Evolutionary conservation across 768 basidiomycete genomes (phyloP).

Genomic region (Agaricus sinodeliciosus): DNA sequence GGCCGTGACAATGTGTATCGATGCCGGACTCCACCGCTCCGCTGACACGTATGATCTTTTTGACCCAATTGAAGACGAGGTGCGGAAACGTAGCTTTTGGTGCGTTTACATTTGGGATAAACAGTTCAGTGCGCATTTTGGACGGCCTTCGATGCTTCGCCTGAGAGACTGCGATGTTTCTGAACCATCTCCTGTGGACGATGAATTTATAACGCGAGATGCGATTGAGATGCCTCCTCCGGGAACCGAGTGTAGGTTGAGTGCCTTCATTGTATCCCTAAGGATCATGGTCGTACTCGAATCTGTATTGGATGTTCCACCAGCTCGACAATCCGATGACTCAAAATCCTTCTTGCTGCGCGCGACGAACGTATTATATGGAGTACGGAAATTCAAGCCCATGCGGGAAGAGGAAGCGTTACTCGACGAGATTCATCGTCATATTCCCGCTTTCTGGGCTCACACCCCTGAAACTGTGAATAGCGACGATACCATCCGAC

Average conservation of each 20-base stretch:
- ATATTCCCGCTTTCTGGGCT: slow-evolving; percentile 71
- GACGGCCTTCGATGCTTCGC: slow-evolving; percentile 81
- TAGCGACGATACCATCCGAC: slow-evolving; percentile 79
- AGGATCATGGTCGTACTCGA: slow-evolving; percentile 86
- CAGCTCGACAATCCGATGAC: slow-evolving; percentile 54
- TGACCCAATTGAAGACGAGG: slow-evolving; percentile 84
- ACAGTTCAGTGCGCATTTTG: slow-evolving; percentile 84
- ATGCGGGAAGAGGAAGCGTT: slow-evolving; percentile 75
- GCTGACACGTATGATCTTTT: slow-evolving; percentile 84
- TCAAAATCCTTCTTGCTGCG: slow-evolving; percentile 72
- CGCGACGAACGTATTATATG: slow-evolving; percentile 63
- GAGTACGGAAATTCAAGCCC: slow-evolving; percentile 53
- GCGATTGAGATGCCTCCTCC: slow-evolving; percentile 58
- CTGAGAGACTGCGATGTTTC: slow-evolving; percentile 88
- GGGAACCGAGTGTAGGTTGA: slow-evolving; percentile 70
- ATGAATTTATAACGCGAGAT: slow-evolving; percentile 82
- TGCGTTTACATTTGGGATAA: slow-evolving; percentile 97
- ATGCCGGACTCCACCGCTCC: slow-evolving; percentile 84
- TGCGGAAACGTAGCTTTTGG: slow-evolving; percentile 94
- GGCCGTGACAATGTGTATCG: slow-evolving; percentile 80
- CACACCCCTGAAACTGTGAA: slow-evolving; percentile 76
- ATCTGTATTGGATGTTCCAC: slow-evolving; percentile 78
- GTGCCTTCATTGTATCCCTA: slow-evolving; percentile 71
- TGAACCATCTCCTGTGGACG: slow-evolving; percentile 80
- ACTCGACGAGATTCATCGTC: slow-evolving; percentile 70